Base-by-base conservation (phyloP, 176 grass and related monocot species). In the Pharus latifolius region DNA sequence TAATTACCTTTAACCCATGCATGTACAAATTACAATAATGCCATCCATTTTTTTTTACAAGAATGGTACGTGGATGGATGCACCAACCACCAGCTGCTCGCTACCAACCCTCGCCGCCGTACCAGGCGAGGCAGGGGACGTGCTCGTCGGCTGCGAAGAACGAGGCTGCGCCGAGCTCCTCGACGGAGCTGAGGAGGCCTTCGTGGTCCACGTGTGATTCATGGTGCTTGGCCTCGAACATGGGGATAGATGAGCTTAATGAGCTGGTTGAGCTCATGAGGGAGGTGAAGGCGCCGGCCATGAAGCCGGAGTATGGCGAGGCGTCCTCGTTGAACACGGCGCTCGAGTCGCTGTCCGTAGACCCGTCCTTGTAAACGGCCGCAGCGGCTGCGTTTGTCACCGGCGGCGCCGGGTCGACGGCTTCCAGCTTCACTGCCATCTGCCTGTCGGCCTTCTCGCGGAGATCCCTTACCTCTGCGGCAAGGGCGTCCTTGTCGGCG, bases 291-390 rank as follows among this genome's bases (percentile, higher is more conserved):
- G 77, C 74, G 16, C 72, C 56, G 2, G 31, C 81, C 17, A 17
- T 49, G 19, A 19, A 18, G 29, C 65, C 59, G 29, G 82, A 67
- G 69, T 85, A 79, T 7, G 76, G 69, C 47, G 76, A 79, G 14
- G 62, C 60, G 25, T 80, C 82, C 49, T 85, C 82, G 68, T 85
- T 85, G 70, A 85, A 85, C 69, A 85, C 82, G 12, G 52, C 76
- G 76, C 82, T 85, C 11, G 82, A 85, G 53, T 85, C 82, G 62
- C 82, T 85, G 69, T 85, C 82, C 20, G 70, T 74, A 14, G 82
- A 64, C 1, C 81, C 58, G 49, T 84, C 81, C 40, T 42, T 72
- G 48, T 54, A 63, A 1, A 65, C 38, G 0, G 61, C 47, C 0
- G 37, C 25, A 10, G 58, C 43, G 10, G 53, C 16, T 0, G 37